phyloP scores from a whole-genome alignment of 108 stramenopile genomes.

The Epithemia pelagica region DNA sequence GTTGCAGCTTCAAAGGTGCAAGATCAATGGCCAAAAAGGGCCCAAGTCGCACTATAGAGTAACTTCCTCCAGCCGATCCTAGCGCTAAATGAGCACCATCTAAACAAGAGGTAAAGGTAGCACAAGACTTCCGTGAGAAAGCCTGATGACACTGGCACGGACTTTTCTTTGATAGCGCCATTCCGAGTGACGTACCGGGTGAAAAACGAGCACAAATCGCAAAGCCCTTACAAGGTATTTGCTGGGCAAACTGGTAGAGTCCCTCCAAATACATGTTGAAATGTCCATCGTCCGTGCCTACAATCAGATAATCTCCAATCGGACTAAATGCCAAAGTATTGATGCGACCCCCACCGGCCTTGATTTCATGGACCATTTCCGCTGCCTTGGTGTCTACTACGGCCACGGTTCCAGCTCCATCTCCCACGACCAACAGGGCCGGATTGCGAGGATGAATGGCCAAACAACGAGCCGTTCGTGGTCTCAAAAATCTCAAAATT shows the following conservation, averaged over 20 bases:
- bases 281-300: slow-evolving; percentile 25
- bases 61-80: slow-evolving; percentile 5
- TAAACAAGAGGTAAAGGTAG: no score
- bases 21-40: slow-evolving; percentile 24
- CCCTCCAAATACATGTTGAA: neutral
- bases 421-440: slow-evolving; percentile 24
- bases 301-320: slow-evolving; percentile 18
- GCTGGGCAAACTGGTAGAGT: neutral
- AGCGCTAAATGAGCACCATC: slow-evolving; percentile 19
- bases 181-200: slow-evolving; percentile 9
- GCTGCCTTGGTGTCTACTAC: slow-evolving; percentile 23
- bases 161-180: no score
- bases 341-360: slow-evolving; percentile 15
- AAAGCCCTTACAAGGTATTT: neutral
- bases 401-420: slow-evolving; percentile 17
- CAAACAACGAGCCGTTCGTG: slow-evolving; percentile 22
- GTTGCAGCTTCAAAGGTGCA: slow-evolving; percentile 12
- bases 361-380: slow-evolving; percentile 14
- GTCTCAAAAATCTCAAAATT: slow-evolving; percentile 12
- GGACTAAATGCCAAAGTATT: slow-evolving; percentile 24
- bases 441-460: slow-evolving; percentile 19
- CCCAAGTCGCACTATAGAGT: slow-evolving; percentile 20
- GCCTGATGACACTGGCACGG: no score
- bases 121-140: no score
- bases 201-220: slow-evolving; percentile 3